Conservation (phyloP, 768 basidiomycete genomes). For the Tricholoma matsutake region DNA sequence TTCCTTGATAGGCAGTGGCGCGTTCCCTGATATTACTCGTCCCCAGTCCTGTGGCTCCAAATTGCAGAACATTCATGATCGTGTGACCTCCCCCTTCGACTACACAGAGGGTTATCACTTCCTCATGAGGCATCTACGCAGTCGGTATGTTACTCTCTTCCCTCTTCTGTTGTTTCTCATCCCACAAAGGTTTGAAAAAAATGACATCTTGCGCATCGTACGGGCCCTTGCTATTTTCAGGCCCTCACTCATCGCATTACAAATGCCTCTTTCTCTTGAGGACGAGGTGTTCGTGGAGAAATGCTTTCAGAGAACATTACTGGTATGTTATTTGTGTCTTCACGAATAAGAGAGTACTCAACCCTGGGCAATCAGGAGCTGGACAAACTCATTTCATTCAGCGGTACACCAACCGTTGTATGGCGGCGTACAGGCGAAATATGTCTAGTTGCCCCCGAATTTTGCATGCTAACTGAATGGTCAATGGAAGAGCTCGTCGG, state of each 20-base stretch:
- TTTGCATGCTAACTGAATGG: constrained; percentile 93
- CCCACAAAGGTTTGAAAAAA: constrained; percentile 83
- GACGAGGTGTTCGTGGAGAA: constrained; percentile 97
- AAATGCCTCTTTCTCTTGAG: constrained; percentile 95
- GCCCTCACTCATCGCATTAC: constrained; percentile 94
- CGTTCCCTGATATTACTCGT: constrained; percentile 13
- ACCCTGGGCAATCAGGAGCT: constrained; percentile 61
- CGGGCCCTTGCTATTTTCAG: constrained; percentile 92
- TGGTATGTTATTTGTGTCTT: constrained; percentile 48
- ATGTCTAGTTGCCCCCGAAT: constrained; percentile 94
- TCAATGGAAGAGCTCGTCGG: constrained; percentile 74
- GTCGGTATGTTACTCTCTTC: constrained; percentile 56
- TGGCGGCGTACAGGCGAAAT: constrained; percentile 99
- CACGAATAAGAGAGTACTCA: constrained; percentile 7
- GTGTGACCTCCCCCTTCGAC: constrained; percentile 80
- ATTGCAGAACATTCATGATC: constrained; percentile 58
- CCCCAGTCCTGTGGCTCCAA: constrained; percentile 31
- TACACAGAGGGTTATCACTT: constrained; percentile 97
- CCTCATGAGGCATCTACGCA: constrained; percentile 90
- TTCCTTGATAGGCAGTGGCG: constrained; percentile 28
- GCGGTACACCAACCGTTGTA: constrained; percentile 94
- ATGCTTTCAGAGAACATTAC: constrained; percentile 89
- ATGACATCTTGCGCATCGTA: constrained; percentile 91
- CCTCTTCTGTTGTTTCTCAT: constrained; percentile 16
- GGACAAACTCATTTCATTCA: constrained; percentile 95